Evolutionary conservation across 805 yeast species (phyloP).

Genomic region (Yarrowia keelungensis): DNA sequence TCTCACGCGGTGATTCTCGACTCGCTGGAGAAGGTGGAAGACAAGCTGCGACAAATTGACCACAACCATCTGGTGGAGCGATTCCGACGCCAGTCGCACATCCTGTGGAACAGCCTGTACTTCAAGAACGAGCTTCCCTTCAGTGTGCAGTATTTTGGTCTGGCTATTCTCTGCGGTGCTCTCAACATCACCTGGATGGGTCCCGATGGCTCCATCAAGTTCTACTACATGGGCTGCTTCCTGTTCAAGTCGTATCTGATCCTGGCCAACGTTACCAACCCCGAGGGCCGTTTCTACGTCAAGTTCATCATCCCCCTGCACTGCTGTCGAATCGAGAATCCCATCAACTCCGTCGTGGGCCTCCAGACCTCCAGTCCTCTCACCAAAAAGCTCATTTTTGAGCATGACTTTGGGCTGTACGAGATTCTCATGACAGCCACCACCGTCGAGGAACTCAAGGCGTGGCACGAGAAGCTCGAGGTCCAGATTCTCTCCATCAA

Average conservation of each 20-base stretch:
- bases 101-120: conserved; percentile 25
- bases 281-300: conserved; percentile 25
- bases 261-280: conserved; percentile 27
- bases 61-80: conserved; percentile 21
- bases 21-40: conserved; percentile 26
- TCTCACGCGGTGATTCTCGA: conserved; percentile 3
- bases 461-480: conserved; percentile 36
- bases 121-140: conserved; percentile 31
- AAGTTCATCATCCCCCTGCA: conserved; percentile 34
- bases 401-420: conserved; percentile 37
- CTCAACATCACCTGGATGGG: conserved; percentile 35
- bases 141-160: conserved; percentile 30
- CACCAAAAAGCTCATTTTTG: conserved; percentile 35
- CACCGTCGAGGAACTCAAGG: conserved; percentile 11
- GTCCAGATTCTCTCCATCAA: conserved; percentile 34
- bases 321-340: conserved; percentile 30
- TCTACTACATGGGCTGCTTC: conserved; percentile 35
- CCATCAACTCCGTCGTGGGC: conserved; percentile 17
- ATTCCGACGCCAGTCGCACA: conserved; percentile 25
- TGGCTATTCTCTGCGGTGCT: conserved; percentile 35
- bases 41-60: conserved; percentile 27
- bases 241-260: conserved; percentile 36
- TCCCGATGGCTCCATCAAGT: conserved; percentile 18
- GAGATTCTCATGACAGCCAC: conserved; percentile 36
- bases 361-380: conserved; percentile 16